These are phyloP conservation scores for Bryum argenteum DNA, from an alignment of 225 moss, liverwort and hornwort species.

Conservation along the genomic window DNA sequence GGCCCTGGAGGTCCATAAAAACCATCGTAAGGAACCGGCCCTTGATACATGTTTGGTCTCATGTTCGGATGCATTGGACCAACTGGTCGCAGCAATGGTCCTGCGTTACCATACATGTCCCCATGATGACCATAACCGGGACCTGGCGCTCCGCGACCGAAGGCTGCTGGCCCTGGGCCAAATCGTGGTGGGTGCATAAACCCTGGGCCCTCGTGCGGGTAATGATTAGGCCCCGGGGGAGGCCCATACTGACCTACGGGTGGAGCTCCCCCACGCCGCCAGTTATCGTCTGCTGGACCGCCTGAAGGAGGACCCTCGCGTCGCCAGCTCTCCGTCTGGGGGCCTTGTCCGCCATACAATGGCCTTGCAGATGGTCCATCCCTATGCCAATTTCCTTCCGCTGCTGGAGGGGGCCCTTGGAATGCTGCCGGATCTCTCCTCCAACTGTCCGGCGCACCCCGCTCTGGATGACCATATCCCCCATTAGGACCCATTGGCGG, in stretches of 20 bases:
- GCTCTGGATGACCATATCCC: constrained; percentile 70
- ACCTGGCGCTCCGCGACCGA: constrained; percentile 74
- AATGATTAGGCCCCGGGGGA: constrained; percentile 80
- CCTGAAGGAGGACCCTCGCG: constrained; percentile 71
- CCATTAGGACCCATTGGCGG: constrained; percentile 44
- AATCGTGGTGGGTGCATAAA: constrained; percentile 88
- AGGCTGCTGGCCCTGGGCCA: constrained; percentile 72
- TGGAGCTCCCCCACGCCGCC: constrained; percentile 86
- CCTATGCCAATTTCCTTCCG: constrained; percentile 83
- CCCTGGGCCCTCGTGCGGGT: constrained; percentile 78
- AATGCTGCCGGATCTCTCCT: constrained; percentile 68
- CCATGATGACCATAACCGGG: constrained; percentile 81
- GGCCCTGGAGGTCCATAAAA: constrained; percentile 75
- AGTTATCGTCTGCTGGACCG: constrained; percentile 86
- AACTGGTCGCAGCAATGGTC: constrained; percentile 67
- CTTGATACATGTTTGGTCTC: constrained; percentile 84
- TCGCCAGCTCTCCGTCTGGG: constrained; percentile 76
- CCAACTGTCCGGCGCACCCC: constrained; percentile 74
- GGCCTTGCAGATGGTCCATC: constrained; percentile 67
- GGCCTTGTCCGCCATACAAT: constrained; percentile 60
- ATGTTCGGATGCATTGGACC: constrained; percentile 77
- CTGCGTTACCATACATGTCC: constrained; percentile 81
- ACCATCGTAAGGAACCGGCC: constrained; percentile 84
- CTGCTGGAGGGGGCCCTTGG: constrained; percentile 62
- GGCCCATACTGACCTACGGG: constrained; percentile 83